Base-by-base conservation (phyloP, 176 grass and related monocot genomes). In the Cymbopogon citratus region DNA sequence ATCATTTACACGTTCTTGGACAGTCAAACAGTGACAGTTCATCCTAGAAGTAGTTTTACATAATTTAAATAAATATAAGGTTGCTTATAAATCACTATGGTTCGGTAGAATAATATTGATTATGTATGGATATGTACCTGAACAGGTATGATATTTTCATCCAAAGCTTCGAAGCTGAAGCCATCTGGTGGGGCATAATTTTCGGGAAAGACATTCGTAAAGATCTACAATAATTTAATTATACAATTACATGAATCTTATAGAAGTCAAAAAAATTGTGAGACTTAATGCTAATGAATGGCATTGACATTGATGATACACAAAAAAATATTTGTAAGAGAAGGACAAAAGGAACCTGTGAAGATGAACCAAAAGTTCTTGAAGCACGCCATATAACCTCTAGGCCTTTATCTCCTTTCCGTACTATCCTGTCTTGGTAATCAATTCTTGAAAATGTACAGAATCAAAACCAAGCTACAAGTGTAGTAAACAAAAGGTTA, bases 301-400 rank as follows among this genome's bases (percentile, higher is more conserved):
- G 31, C 31, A 33, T 33, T 3, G n/a, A n/a, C n/a, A n/a, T n/a
- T 46, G 35, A 5, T 36, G 3, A 40, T 40, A 9, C 9, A 40
- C 39, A 51, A 40, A 40, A 40, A 4, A 38, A 38, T 36, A 36
- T 36, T 36, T 36, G 35, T 36, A 36, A 36, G 35, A 40, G 2
- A 40, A 40, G 39, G 39, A 40, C 39, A 40, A 40, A 40, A 40
- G 39, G 39, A 40, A 40, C 39, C 39, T 40, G 39, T 40, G 39
- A 77, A 78, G 89, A 91, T 69, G 94, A 90, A 41, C 91, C 91
- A 31, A 97, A 91, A 38, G 91, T 90, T 88, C 82, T 90, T 77
- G 94, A 97, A 6, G 91, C 94, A 5, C 56, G 83, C 94, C 94
- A 97, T 90, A 97, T 92, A 62, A 97, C 91, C 85, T 97, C 91